A percentile compares a stretch with the other conserved stretches of the same genome.
These are phyloP conservation scores for Vicia villosa DNA, from an alignment of 306 rosid genomes.

Conservation along the genomic window DNA sequence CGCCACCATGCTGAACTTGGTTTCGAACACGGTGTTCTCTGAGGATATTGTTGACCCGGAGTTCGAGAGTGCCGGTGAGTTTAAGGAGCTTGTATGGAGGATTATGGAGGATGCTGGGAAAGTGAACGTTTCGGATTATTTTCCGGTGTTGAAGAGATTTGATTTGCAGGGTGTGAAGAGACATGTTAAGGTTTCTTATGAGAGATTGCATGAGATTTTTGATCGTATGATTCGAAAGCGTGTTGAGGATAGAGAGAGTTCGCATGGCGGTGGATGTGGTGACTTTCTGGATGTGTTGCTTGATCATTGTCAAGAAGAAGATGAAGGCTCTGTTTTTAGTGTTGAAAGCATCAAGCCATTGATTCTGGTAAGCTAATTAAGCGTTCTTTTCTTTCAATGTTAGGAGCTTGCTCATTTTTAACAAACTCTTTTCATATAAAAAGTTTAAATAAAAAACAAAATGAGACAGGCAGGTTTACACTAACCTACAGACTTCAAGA, in stretches of 20 bases:
- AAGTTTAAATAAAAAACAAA: too few relatives aligned
- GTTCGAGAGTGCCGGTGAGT: constrained; percentile 52
- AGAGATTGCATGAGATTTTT: constrained; percentile 55
- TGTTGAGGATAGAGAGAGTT: constrained; percentile 23
- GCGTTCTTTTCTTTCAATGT: background rate
- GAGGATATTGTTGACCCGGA: constrained; percentile 57
- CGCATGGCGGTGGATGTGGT: constrained; percentile 1
- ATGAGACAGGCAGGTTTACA: too few relatives aligned
- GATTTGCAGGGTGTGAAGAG: constrained; percentile 57
- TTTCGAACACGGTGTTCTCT: constrained; percentile 61
- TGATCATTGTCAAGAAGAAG: constrained; percentile 44
- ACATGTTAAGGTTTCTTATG: constrained; percentile 50
- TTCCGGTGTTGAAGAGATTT: constrained; percentile 47
- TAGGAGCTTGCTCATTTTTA: too few relatives aligned
- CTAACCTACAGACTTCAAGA: too few relatives aligned
- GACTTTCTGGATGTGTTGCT: constrained; percentile 64
- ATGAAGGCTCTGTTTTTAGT: constrained; percentile 35
- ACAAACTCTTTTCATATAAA: too few relatives aligned
- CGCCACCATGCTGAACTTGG: constrained; percentile 53
- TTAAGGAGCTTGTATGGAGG: constrained; percentile 64
- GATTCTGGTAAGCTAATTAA: constrained; percentile 43
- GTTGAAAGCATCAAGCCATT: constrained; percentile 52
- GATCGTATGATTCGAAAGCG: constrained; percentile 47
- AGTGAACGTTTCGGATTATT: constrained; percentile 56
- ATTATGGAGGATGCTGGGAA: constrained; percentile 68